Evolutionary conservation across 1,139 yeast genomes (phyloP), one percentile per base, ranked within the genome.

Genomic region (Diutina siamensis): DNA sequence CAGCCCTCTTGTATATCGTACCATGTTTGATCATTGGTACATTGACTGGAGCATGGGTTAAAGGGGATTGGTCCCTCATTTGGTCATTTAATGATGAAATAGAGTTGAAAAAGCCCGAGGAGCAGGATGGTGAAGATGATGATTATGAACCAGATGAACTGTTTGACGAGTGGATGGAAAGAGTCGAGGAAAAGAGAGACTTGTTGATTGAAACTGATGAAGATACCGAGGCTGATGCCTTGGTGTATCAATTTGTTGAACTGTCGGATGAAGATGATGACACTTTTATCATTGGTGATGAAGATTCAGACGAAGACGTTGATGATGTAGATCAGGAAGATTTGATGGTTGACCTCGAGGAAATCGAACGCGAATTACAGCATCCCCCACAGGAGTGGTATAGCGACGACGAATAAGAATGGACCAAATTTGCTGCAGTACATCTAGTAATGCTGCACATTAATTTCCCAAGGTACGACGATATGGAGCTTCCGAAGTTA

Each of bases 1-100:
- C 88, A 1, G 88, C 88, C 0, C 61, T 82, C 48, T 58, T 81
- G 21, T 81, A 80, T 55, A 60, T 81, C 35, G 78, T 79, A 5
- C 88, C 89, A 3, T 56, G 67, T 3, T 49, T 80, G 44, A 48
- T 75, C 1, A 27, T 64, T 0, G 61, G 72, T 1, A 62, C 67
- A 1, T 35, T 60, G 1, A 35, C 53, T 0, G 53, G 62, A 3
- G 74, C 76, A 0, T 38, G 53, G 19, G 21, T 48, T 9, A 57
- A 64, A 21, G 72, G 72, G 1, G 83, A 80, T 40, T 52, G 74
- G 25, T 49, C 48, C 0, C 52, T 58, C 21, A 49, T 78, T 19
- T 73, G 72, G 73, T 48, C 51, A n/a, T 51, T 47, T 40, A 40
- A 35, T 9, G 48, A 32, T 28, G 40, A 15, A 13, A 48, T 15